Evolutionary conservation across 1,284 basidiomycete genomes (phyloP).

Genomic region (Trichosporon asahii): DNA sequence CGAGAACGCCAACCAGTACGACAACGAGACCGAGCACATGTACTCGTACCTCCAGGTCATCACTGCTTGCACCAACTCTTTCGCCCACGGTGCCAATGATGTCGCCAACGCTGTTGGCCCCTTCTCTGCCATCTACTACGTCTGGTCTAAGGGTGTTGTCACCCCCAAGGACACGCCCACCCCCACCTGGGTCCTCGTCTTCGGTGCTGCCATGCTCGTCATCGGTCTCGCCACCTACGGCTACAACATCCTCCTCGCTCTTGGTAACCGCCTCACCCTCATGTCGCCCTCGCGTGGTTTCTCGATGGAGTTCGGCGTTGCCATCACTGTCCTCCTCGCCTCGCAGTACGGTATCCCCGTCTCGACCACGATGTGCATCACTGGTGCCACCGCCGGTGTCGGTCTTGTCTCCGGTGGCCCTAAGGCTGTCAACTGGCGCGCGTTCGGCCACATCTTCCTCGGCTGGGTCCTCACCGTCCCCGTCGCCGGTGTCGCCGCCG

Average conservation of each 20-base stretch:
- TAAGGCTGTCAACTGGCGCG: constrained; percentile 49
- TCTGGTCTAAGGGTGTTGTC: constrained; percentile 47
- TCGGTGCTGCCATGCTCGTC: constrained; percentile 51
- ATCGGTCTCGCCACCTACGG: constrained; percentile 55
- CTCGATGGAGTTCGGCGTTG: constrained; percentile 55
- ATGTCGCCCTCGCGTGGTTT: constrained; percentile 55
- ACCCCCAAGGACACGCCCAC: constrained; percentile 47
- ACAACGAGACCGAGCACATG: constrained; percentile 55
- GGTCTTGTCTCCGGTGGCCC: constrained; percentile 49
- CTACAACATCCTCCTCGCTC: constrained; percentile 49
- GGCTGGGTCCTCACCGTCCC: constrained; percentile 53
- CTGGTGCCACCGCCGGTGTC: constrained; percentile 46
- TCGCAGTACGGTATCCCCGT: constrained; percentile 52
- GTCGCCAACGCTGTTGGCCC: constrained; percentile 50
- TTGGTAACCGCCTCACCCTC: constrained; percentile 55
- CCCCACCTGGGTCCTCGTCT: constrained; percentile 54
- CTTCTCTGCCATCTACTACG: constrained; percentile 50
- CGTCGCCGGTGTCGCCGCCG: constrained; percentile 49
- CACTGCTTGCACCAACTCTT: constrained; percentile 56
- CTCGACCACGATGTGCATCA: constrained; percentile 51
- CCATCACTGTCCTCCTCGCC: constrained; percentile 55
- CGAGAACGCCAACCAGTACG: constrained; percentile 51
- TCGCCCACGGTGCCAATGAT: constrained; percentile 55
- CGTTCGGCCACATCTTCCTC: constrained; percentile 44
- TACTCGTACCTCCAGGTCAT: constrained; percentile 57